phyloP scores from a whole-genome alignment of 306 rosid species.

The Quercus berberidifolia region DNA sequence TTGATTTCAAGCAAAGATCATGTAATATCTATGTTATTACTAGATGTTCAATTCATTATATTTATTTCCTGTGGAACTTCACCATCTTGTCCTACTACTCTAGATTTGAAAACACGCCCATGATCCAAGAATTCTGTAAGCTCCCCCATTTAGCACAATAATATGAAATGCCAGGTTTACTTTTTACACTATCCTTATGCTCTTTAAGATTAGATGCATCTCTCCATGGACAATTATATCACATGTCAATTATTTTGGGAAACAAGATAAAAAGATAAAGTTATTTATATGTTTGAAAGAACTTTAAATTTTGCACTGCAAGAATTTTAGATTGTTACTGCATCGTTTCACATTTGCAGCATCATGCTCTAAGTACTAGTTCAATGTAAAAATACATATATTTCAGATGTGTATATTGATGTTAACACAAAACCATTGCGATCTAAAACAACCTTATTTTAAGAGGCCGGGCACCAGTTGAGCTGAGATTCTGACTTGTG shows the following conservation, averaged over 20 bases:
- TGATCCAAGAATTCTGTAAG: conserved; percentile 5
- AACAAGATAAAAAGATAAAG: background rate
- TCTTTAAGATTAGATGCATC: background rate
- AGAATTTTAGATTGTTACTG: background rate
- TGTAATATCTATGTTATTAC: conserved; percentile 4
- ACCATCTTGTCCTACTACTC: background rate
- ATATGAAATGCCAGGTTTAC: background rate
- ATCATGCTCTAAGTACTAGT: background rate
- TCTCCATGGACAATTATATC: background rate
- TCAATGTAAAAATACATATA: too few relatives aligned
- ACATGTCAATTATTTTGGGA: background rate
- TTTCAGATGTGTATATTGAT: too few relatives aligned
- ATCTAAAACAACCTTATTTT: too few relatives aligned
- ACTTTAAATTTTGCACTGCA: background rate
- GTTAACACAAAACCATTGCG: too few relatives aligned
- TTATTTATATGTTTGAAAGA: background rate
- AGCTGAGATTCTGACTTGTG: too few relatives aligned
- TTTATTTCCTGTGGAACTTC: conserved; percentile 5
- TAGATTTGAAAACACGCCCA: background rate
- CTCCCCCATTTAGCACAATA: background rate
- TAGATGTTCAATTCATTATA: conserved; percentile 14
- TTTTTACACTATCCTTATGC: background rate
- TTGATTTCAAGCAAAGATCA: conserved; percentile 23
- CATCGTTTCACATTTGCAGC: background rate
- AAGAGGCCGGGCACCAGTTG: too few relatives aligned